Evolutionary conservation across 2,329 filamentous ascomycete genomes (phyloP).

Genomic region (Sclerotiophoma versabilis): DNA sequence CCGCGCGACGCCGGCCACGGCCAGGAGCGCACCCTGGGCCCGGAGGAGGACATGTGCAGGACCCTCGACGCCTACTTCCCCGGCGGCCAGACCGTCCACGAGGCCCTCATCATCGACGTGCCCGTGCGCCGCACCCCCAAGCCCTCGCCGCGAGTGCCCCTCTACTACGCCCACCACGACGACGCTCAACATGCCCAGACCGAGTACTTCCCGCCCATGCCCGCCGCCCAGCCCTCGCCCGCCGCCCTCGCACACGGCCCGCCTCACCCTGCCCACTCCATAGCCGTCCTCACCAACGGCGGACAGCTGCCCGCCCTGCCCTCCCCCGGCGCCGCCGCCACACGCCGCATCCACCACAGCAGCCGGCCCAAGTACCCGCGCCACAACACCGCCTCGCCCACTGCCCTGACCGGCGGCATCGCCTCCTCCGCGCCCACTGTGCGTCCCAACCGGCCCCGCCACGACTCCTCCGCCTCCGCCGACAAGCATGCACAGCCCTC

Average conservation of each 20-base stretch:
- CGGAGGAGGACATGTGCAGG: slow-evolving; percentile 82
- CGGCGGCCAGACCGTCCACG: slow-evolving; percentile 84
- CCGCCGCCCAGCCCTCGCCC: slow-evolving; percentile 53
- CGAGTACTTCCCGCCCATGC: slow-evolving; percentile 83
- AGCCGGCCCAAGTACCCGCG: slow-evolving; percentile 69
- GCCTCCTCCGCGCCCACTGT: slow-evolving; percentile 51
- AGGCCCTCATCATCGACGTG: slow-evolving; percentile 90
- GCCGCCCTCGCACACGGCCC: slow-evolving; percentile 45
- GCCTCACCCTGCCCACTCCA: slow-evolving; percentile 62
- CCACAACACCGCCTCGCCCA: slow-evolving; percentile 83
- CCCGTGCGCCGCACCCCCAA: slow-evolving; percentile 78
- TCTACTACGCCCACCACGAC: slow-evolving; percentile 65
- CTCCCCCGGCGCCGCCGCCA: slow-evolving; percentile 71
- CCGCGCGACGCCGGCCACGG: slow-evolving; percentile 66
- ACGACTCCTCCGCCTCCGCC: slow-evolving; percentile 53
- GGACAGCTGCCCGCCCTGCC: slow-evolving; percentile 82
- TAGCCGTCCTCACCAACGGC: slow-evolving; percentile 75
- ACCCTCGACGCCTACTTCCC: slow-evolving; percentile 85
- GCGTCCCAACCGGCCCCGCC: slow-evolving; percentile 43
- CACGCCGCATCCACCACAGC: slow-evolving; percentile 54
- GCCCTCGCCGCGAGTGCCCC: slow-evolving; percentile 71
- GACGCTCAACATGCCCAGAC: slow-evolving; percentile 71
- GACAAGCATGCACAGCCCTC: slow-evolving; percentile 51
- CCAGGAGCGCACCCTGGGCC: slow-evolving; percentile 74
- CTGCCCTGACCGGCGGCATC: slow-evolving; percentile 58